Conservation (phyloP, 495 filamentous ascomycete genomes). For the Astrocystis sublimbata region DNA sequence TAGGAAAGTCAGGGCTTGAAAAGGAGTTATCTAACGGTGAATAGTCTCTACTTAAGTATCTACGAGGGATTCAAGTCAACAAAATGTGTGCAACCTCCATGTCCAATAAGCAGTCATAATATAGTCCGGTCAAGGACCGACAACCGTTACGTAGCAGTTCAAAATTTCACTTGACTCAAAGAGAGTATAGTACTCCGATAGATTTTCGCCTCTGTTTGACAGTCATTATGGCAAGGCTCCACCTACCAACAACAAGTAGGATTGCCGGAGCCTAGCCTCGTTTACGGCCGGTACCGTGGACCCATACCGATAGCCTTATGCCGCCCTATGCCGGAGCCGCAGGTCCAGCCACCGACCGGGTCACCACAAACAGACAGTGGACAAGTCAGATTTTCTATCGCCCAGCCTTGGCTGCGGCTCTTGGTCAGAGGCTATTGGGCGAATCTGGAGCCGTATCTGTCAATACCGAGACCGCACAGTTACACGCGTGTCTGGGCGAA, state of each 20-base stretch:
- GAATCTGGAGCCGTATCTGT: neutral
- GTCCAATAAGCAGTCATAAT: neutral
- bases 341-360: neutral
- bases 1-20: neutral
- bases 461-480: neutral
- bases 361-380: neutral
- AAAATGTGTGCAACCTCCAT: neutral
- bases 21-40: too few species aligned
- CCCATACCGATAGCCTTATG: conserved; percentile 18
- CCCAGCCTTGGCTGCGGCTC: conserved; percentile 3
- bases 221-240: conserved; percentile 4
- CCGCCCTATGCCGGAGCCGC: neutral
- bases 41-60: conserved; percentile 22
- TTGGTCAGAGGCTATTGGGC: neutral
- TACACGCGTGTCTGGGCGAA: neutral
- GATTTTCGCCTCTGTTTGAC: neutral
- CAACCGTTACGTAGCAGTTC: conserved; percentile 8
- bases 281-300: conserved; percentile 1
- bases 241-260: conserved; percentile 4
- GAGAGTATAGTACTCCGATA: too few species aligned
- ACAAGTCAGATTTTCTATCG: neutral
- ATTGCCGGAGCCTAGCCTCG: neutral
- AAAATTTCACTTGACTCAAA: conserved; percentile 5
- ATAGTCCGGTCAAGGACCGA: conserved; percentile 4
- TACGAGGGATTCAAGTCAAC: neutral